A percentile compares a stretch with the other conserved stretches of the same genome.
Evolutionary conservation across 1,139 yeast species (phyloP).

Genomic region (Geotrichum histeridarum): DNA sequence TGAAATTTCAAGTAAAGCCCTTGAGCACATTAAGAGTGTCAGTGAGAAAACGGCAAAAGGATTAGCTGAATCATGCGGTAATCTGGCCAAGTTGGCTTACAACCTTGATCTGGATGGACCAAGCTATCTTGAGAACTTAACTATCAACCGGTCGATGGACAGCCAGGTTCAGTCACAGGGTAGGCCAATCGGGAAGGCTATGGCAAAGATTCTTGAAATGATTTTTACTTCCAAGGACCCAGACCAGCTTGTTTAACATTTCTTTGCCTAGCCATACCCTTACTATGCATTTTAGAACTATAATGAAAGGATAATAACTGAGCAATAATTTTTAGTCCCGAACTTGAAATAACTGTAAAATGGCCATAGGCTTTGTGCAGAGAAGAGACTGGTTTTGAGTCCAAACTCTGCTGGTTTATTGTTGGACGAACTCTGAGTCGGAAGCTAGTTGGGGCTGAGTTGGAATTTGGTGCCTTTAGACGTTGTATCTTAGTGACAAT

Average conservation of each 20-base stretch:
- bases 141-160: no score
- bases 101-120: background rate
- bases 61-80: slow-evolving; percentile 23
- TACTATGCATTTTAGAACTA: no score
- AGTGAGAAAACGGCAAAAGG: slow-evolving; percentile 33
- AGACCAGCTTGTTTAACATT: slow-evolving; percentile 15
- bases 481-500: no score
- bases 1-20: slow-evolving; percentile 41
- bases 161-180: background rate
- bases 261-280: background rate
- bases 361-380: no score
- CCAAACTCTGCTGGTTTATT: no score
- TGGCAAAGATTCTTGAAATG: slow-evolving; percentile 23
- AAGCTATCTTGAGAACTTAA: background rate
- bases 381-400: no score
- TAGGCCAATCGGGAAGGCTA: slow-evolving; percentile 7
- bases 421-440: no score
- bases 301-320: no score
- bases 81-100: slow-evolving; percentile 22
- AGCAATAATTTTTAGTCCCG: no score
- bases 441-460: no score
- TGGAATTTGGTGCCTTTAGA: no score
- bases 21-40: slow-evolving; percentile 47
- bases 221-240: slow-evolving; percentile 25
- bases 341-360: no score